phyloP scores from a whole-genome alignment of 1,284 basidiomycete species.

The Sporisorium reilianum region DNA sequence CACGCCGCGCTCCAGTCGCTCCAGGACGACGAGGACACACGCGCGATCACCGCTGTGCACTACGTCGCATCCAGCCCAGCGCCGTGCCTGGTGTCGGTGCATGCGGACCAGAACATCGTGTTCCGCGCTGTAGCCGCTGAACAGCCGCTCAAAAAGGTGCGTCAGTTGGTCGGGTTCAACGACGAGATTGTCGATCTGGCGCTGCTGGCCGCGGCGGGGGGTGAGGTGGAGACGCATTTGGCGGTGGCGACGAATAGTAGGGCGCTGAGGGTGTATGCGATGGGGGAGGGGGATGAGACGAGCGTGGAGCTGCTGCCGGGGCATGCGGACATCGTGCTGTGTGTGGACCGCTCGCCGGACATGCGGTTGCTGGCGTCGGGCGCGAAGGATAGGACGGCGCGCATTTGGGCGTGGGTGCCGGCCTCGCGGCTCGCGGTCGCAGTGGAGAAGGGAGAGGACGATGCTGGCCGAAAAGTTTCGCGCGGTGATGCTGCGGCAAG shows the following conservation, averaged over 20 bases:
- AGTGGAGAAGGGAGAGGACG: neutral
- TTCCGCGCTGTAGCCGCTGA: conserved; percentile 74
- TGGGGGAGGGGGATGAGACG: conserved; percentile 58
- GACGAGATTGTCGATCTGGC: conserved; percentile 94
- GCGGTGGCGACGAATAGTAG: conserved; percentile 96
- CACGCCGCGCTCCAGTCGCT: conserved; percentile 16
- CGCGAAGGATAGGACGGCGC: conserved; percentile 88
- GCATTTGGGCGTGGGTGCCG: conserved; percentile 78
- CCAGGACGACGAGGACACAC: conserved; percentile 54
- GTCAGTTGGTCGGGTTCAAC: conserved; percentile 93
- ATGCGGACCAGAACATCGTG: conserved; percentile 96
- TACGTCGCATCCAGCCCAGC: conserved; percentile 8
- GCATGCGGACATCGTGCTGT: conserved; percentile 91
- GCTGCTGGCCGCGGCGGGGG: conserved; percentile 40
- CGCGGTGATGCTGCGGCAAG: neutral
- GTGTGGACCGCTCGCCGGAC: conserved; percentile 79
- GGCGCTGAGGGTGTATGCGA: conserved; percentile 85
- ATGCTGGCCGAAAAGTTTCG: conserved; percentile 17
- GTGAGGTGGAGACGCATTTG: conserved; percentile 78
- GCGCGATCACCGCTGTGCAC: conserved; percentile 60
- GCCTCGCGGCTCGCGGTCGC: conserved; percentile 5
- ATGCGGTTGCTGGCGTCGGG: conserved; percentile 85
- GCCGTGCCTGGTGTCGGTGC: conserved; percentile 76
- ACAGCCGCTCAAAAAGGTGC: conserved; percentile 72
- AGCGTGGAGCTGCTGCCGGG: conserved; percentile 59